Conservation (phyloP, 148 eudicot species). For the Rhododendron griersonianum region DNA sequence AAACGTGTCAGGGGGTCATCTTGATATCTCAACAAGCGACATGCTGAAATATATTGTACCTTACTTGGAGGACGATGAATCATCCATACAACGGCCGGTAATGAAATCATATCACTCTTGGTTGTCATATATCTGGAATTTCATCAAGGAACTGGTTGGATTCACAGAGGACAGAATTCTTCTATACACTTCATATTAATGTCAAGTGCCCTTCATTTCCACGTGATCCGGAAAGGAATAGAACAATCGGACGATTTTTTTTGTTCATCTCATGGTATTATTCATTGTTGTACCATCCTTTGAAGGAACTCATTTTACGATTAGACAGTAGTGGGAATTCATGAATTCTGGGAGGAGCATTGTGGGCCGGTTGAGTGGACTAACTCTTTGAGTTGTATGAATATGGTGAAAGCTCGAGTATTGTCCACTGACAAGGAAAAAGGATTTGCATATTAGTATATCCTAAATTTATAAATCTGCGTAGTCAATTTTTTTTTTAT, state of each 20-base stretch:
- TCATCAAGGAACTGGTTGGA: neutral
- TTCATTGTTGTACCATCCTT: constrained; percentile 1
- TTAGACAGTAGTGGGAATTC: neutral
- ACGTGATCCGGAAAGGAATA: neutral
- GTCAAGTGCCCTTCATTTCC: neutral
- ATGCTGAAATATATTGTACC: constrained; percentile 33
- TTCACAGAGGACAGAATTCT: constrained; percentile 3
- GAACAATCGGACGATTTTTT: neutral
- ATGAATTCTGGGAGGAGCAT: neutral
- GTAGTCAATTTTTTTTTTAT: neutral
- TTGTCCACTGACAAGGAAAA: neutral
- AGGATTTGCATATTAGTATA: neutral
- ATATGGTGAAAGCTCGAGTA: neutral
- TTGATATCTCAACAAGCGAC: constrained; percentile 26
- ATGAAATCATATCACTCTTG: neutral
- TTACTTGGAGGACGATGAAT: constrained; percentile 24
- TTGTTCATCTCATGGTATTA: neutral
- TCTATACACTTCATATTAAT: constrained; percentile 6
- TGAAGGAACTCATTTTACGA: neutral
- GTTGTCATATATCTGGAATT: neutral
- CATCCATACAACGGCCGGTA: neutral
- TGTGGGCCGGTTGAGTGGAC: neutral
- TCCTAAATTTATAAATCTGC: neutral
- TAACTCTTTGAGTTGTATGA: neutral
- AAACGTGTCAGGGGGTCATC: constrained; percentile 36